Percentiles rank a stretch among this genome's conserved stretches.
These are phyloP conservation scores for Violaceomyces palustris DNA, from an alignment of 1,284 basidiomycete genomes.

Conservation along the genomic window DNA sequence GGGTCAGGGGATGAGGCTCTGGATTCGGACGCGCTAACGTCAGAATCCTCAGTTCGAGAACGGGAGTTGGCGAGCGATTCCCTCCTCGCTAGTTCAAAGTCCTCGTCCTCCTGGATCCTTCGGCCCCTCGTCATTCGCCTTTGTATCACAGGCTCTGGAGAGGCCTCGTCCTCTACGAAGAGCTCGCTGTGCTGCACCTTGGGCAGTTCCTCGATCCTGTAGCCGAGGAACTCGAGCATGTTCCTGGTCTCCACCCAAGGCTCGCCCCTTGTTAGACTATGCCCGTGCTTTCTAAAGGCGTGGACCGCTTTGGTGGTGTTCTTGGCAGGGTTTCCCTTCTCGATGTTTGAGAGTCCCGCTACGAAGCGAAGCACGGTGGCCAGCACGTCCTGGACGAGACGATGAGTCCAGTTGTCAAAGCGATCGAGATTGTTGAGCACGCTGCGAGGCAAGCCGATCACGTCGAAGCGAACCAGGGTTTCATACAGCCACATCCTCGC, in stretches of 20 bases:
- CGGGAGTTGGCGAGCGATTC: no score
- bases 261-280: conserved; percentile 25
- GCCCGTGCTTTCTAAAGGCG: conserved; percentile 15
- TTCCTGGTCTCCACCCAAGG: conserved; percentile 26
- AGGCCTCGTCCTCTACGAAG: conserved; percentile 21
- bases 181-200: conserved; percentile 20
- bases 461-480: conserved; percentile 38
- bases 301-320: conserved; percentile 10
- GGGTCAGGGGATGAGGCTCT: no score
- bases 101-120: no score
- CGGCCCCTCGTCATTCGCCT: no score
- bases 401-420: conserved; percentile 37
- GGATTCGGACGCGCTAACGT: no score
- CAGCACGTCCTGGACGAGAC: conserved; percentile 28
- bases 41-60: no score
- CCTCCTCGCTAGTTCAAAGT: no score
- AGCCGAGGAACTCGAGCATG: conserved; percentile 6
- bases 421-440: conserved; percentile 29
- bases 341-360: conserved; percentile 28
- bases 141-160: no score
- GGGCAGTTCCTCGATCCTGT: conserved; percentile 5
- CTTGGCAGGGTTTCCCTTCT: conserved; percentile 24
- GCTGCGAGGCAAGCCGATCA: conserved; percentile 22
- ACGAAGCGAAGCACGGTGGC: conserved; percentile 24
- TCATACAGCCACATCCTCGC: conserved; percentile 45